phyloP scores from a whole-genome alignment of 1,139 yeast species.

The Yamadazyma dushanensis region DNA sequence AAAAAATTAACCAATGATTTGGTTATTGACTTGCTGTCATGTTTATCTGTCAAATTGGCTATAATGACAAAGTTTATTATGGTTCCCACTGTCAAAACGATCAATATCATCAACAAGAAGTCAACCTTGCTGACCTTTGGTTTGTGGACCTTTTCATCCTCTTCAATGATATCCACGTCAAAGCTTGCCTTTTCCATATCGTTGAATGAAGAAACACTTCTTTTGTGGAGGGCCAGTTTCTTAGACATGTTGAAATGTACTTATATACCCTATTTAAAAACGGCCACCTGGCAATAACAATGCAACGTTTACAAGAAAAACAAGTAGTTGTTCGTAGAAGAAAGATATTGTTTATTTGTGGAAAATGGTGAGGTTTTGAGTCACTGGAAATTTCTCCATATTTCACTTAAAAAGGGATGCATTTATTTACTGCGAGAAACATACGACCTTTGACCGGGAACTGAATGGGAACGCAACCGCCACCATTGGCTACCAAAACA shows the following conservation, averaged over 20 bases:
- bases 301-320: background rate
- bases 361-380: background rate
- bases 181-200: slow-evolving; percentile 6
- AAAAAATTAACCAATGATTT: background rate
- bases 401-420: background rate
- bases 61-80: slow-evolving; percentile 12
- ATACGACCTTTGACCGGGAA: too few relatives aligned
- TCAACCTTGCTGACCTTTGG: slow-evolving; percentile 6
- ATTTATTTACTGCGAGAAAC: too few relatives aligned
- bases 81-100: slow-evolving; percentile 13
- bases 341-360: background rate
- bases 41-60: background rate
- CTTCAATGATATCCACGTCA: slow-evolving; percentile 1
- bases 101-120: slow-evolving; percentile 10
- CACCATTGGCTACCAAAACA: too few relatives aligned
- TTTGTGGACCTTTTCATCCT: slow-evolving; percentile 2
- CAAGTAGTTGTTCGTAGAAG: background rate
- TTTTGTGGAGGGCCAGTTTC: slow-evolving; percentile 10
- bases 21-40: background rate
- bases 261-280: too few relatives aligned
- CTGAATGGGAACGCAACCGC: too few relatives aligned
- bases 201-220: slow-evolving; percentile 13
- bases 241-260: background rate
- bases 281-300: background rate
- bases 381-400: slow-evolving; percentile 1